Base-by-base conservation (phyloP, 305 asterid species). In the Solanum chacoense region DNA sequence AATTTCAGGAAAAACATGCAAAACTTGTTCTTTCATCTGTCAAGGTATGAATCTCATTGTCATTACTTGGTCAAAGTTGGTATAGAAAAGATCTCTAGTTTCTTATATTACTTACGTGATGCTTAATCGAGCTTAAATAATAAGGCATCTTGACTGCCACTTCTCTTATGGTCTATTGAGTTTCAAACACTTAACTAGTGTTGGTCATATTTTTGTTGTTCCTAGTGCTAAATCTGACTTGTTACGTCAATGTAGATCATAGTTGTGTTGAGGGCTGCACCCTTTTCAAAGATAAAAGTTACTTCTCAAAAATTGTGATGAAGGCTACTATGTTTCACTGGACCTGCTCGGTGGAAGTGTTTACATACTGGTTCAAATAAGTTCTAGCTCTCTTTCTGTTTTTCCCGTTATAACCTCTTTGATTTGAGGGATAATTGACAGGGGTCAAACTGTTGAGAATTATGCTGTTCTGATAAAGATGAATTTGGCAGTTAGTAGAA, bases 1-100 rank as follows among this genome's bases (percentile, higher is more conserved):
- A 94, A 92, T 97, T 96, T 96, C 98, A 97, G 93, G 99, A 93
- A 92, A 95, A n/a, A 87, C 98, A 96, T 91, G 99, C 99, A 32
- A 97, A 96, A 90, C 92, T 97, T 93, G 98, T 96, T 88, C 96
- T 96, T 75, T 89, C 92, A 79, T 92, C 96, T 45, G 98, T 97
- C 89, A 95, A 95, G 98, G 98, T 97, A 86, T 35, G 71, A 73
- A 59, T 88, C 40, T 86, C 80, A 89, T 84, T 22, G 75, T n/a
- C 83, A 88, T 85, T 77, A 31, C 79, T 18, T 73, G 81, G 84
- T 72, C 72, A 28, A 28, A 29, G 12, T 71, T 2, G 11, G n/a
- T 14, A 29, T 81, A 45, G 72, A 42, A 26, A 80, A 26, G 13
- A 80, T 42, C 32, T 80, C 85, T 29, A 28, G 85, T 80, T 42